Evolutionary conservation across 2,329 filamentous ascomycete species (phyloP), one percentile per base, ranked within the genome.

Genomic region (Nigrograna mackinnonii): DNA sequence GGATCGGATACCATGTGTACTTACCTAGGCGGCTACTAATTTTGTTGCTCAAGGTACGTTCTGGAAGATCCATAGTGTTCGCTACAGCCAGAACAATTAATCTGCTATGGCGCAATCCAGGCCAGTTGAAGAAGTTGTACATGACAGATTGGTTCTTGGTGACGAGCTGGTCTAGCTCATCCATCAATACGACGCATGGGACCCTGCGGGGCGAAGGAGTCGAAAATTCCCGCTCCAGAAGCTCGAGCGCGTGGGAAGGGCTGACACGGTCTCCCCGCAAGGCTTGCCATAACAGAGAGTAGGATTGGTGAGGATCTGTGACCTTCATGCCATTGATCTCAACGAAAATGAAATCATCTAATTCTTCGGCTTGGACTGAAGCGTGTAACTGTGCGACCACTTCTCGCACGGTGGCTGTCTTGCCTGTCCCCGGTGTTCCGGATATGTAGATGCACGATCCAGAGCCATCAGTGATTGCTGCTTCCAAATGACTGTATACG

Each of bases 71-170:
- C 94, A 99, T 99, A 18, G 94, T 99, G 69, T 99, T 99, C 39
- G 94, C 95, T 14, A 99, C 94, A 9, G 95, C 95, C 5, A 99
- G 82, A 5, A 99, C 95, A 66, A 99, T 96, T 33, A 99, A 78
- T 36, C 91, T 84, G 40, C 90, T 96, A 69, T 99, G 91, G 37
- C 89, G 83, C 40, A 97, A 77, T 9, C 89, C 88, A 4, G 94
- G 94, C 94, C 94, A 99, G 64, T 99, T 99, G 80, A 99, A 99
- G 70, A 99, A 99, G 69, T 99, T 99, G 74, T 99, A 99, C 94
- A 99, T 99, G 71, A 99, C 94, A n/a, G 89, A 92, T 68, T 99
- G 95, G 60, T 96, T 97, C 63, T 92, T 94, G 11, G 94, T 99
- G 4, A 99, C 95, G 6, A 99, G 81, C 70, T 99, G 94, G 66